Evolutionary conservation across 176 grass and related monocot species (phyloP).

Genomic region (Zea mays): Zm-B73-REFERENCE-NAM-5.0 NC_050103.1:149020501-149021000

Average conservation of each 20-base stretch:
- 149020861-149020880: conserved; percentile 64
- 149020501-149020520: too few species aligned
- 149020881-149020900: conserved; percentile 72
- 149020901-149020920: conserved; percentile 79
- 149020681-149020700: conserved; percentile 83
- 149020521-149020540: too few species aligned
- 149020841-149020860: conserved; percentile 71
- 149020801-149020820: conserved; percentile 81
- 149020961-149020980: not conserved
- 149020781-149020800: conserved; percentile 36
- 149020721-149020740: not conserved
- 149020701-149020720: conserved; percentile 9
- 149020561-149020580: not conserved
- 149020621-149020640: conserved; percentile 79
- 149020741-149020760: not conserved
- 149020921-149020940: conserved; percentile 42
- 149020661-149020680: conserved; percentile 70
- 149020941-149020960: not conserved
- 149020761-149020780: conserved; percentile 21
- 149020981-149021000: too few species aligned
- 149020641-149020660: conserved; percentile 80
- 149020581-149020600: not conserved
- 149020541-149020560: not conserved
- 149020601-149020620: conserved; percentile 25
- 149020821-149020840: conserved; percentile 90